These are phyloP conservation scores for Massariosphaeria phaeospora DNA, from an alignment of 495 filamentous ascomycete species.

Conservation along the genomic window DNA sequence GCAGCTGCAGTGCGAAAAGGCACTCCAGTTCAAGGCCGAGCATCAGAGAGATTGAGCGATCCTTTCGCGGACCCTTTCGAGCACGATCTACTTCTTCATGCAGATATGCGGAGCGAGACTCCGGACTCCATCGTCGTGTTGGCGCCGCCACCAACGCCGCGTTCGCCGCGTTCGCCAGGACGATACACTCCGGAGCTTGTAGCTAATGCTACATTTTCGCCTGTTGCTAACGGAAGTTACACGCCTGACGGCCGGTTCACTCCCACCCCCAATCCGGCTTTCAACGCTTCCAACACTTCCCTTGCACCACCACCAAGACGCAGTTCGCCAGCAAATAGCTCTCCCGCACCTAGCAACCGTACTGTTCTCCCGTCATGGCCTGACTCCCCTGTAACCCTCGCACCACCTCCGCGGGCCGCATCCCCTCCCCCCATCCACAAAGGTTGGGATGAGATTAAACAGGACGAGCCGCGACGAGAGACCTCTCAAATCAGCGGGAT, in stretches of 20 bases:
- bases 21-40: no score
- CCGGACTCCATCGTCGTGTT: constrained; percentile 17
- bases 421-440: constrained; percentile 10
- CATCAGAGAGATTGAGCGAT: constrained; percentile 2
- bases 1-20: no score
- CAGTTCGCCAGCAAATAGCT: no score
- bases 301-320: background rate
- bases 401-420: background rate
- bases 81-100: constrained; percentile 22
- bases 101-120: constrained; percentile 18
- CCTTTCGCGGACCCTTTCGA: constrained; percentile 16
- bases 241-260: background rate
- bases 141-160: constrained; percentile 19
- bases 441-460: constrained; percentile 26
- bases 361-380: background rate
- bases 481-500: no score
- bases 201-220: background rate
- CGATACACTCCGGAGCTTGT: background rate
- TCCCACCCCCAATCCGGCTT: no score
- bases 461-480: constrained; percentile 5
- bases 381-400: background rate
- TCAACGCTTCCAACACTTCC: background rate
- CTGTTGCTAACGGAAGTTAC: background rate
- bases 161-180: background rate
- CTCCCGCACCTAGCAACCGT: background rate